Evolutionary conservation across 1,284 basidiomycete species (phyloP), one percentile per base, ranked within the genome.

Genomic region (Tetrapyrgos nigripes): DNA sequence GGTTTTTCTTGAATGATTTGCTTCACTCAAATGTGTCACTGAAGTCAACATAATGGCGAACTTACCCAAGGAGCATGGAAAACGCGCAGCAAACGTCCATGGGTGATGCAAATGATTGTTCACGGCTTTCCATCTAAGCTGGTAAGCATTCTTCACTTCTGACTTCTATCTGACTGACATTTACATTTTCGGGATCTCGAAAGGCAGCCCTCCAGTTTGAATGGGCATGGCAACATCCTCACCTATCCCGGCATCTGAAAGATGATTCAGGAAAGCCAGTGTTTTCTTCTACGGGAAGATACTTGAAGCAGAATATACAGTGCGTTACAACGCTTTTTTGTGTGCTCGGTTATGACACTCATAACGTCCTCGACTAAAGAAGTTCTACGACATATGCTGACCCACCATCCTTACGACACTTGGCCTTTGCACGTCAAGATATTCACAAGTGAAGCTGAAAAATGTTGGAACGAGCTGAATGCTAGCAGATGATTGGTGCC

Each of bases 91-190:
- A 83, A 85, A 27, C 74, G 94, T 29, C 94, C 94, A 21, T 97
- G 94, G 94, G 85, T 89, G 44, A 95, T 95, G 91, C 90, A 93
- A 60, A 86, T 94, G 83, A 88, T 96, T 53, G 92, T 96, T 0
- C 84, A 92, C 68, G 93, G 93, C 4, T 96, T 97, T 69, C 92
- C 93, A 0, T 94, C 91, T 58, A 91, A 89, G 70, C 79, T 95
- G 23, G 80, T 79, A 60, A 47, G 73, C 59, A 10, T 44, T n/a
- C n/a, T n/a, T n/a, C n/a, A n/a, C n/a, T n/a, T n/a, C 17, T 28
- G 51, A 57, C 37, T 37, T 33, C 49, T 31, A 21, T 27, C 46
- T 31, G 9, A 28, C 24, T 50, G 43, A 43, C 45, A 57, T 9
- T 45, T 27, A 50, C 43, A 28, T 28, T 37, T 19, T 50, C 11